A percentile compares a stretch with the other conserved stretches of the same genome.
Conservation (phyloP, 1,284 basidiomycete genomes). For the Boletus semigastroideus region DNA sequence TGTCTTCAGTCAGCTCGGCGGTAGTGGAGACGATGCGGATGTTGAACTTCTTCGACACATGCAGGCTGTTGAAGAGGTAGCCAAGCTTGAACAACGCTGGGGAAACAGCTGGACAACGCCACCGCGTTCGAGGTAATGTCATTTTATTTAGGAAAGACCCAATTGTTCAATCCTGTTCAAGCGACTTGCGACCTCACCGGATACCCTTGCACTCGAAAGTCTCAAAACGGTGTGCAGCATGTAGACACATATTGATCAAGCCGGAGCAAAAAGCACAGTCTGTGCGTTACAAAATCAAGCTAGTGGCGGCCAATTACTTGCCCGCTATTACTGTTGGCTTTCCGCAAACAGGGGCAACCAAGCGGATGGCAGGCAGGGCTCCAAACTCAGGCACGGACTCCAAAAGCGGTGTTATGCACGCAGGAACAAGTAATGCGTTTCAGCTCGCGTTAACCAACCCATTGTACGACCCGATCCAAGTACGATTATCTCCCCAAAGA, state of each 20-base stretch:
- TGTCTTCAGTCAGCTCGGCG: slow-evolving; percentile 50
- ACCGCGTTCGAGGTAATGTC: slow-evolving; percentile 56
- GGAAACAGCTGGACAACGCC: slow-evolving; percentile 75
- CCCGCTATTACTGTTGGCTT: slow-evolving; percentile 80
- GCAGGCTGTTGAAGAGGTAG: slow-evolving; percentile 62
- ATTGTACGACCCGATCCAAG: slow-evolving; percentile 90
- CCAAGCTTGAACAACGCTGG: slow-evolving; percentile 80
- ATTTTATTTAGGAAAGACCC: not conserved
- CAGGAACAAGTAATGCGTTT: slow-evolving; percentile 81
- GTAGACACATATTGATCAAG: slow-evolving; percentile 96
- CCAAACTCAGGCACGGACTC: slow-evolving; percentile 42
- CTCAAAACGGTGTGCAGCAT: slow-evolving; percentile 92
- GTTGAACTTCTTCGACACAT: slow-evolving; percentile 67
- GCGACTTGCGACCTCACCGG: slow-evolving; percentile 81
- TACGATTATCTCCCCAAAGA: slow-evolving; percentile 74
- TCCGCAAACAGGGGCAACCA: slow-evolving; percentile 53
- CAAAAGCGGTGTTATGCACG: slow-evolving; percentile 51
- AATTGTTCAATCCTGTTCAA: slow-evolving; percentile 33
- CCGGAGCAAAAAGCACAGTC: slow-evolving; percentile 96
- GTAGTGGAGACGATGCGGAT: slow-evolving; percentile 65
- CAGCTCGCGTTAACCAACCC: slow-evolving; percentile 91
- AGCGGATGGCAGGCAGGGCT: slow-evolving; percentile 47
- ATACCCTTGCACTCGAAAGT: slow-evolving; percentile 92
- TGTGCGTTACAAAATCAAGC: slow-evolving; percentile 94
- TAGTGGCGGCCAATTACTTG: slow-evolving; percentile 91